These are phyloP conservation scores for Plantago ovata DNA, from an alignment of 257 asterid species.

Conservation along the genomic window DNA sequence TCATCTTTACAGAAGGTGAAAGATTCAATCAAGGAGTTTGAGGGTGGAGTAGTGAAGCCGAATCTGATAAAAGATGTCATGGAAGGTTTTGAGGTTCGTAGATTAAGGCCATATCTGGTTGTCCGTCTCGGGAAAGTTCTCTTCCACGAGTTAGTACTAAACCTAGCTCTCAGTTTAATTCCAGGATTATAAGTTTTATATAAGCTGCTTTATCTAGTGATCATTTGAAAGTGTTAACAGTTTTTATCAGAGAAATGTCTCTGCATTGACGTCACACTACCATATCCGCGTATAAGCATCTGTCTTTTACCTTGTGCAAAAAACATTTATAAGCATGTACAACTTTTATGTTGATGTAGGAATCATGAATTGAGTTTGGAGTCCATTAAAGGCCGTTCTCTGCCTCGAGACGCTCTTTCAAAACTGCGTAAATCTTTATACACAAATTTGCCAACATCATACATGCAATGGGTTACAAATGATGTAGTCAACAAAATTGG, in stretches of 20 bases:
- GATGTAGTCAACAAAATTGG: conserved; percentile 27
- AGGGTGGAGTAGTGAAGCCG: conserved; percentile 30
- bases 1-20: conserved; percentile 33
- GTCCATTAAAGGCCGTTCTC: conserved; percentile 18
- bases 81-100: too few relatives aligned
- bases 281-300: too few relatives aligned
- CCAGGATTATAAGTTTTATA: too few relatives aligned
- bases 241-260: too few relatives aligned
- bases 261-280: too few relatives aligned
- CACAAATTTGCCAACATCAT: conserved; percentile 33
- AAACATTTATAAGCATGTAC: not conserved
- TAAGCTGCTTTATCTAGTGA: too few relatives aligned
- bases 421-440: conserved; percentile 33
- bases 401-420: conserved; percentile 10
- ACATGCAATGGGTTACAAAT: conserved; percentile 31
- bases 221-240: too few relatives aligned
- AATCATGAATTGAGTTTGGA: conserved; percentile 23
- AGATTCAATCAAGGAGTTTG: conserved; percentile 23
- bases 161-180: too few relatives aligned
- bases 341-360: conserved; percentile 18
- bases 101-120: conserved; percentile 24
- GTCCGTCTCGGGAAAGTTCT: conserved; percentile 40
- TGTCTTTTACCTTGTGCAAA: too few relatives aligned
- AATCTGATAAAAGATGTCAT: conserved; percentile 16
- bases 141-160: conserved; percentile 40